Percentiles rank a stretch among this genome's conserved stretches.
Evolutionary conservation across 2,329 filamentous ascomycete species (phyloP).

Genomic region (Aureobasidium zeae): DNA sequence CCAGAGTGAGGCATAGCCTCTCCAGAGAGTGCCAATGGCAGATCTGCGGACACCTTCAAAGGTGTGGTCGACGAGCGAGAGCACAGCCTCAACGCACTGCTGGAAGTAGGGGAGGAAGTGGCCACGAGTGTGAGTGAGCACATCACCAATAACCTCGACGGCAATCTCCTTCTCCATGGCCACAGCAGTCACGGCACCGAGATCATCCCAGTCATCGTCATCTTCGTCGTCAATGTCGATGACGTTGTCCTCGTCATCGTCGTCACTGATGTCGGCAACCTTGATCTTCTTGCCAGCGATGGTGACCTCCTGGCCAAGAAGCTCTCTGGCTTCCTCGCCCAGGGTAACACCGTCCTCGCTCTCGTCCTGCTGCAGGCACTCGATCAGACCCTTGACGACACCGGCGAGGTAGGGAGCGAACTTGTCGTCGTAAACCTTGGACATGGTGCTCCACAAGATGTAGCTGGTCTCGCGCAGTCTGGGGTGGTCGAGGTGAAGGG

Average conservation of each 20-base stretch:
- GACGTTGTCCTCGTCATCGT: slow-evolving; percentile 50
- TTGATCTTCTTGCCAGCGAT: slow-evolving; percentile 80
- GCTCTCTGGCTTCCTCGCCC: slow-evolving; percentile 62
- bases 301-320: slow-evolving; percentile 66
- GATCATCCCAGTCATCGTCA: slow-evolving; percentile 75
- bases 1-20: slow-evolving; percentile 85
- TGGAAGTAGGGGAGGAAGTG: slow-evolving; percentile 78
- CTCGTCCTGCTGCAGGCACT: slow-evolving; percentile 83
- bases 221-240: slow-evolving; percentile 61
- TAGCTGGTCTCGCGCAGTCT: slow-evolving; percentile 92
- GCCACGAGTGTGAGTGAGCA: slow-evolving; percentile 76
- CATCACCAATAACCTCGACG: slow-evolving; percentile 85
- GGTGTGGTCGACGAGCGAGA: slow-evolving; percentile 73
- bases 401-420: slow-evolving; percentile 70
- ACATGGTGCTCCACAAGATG: slow-evolving; percentile 89
- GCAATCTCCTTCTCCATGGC: slow-evolving; percentile 97
- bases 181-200: slow-evolving; percentile 76
- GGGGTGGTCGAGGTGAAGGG: slow-evolving; percentile 76
- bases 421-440: slow-evolving; percentile 83
- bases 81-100: slow-evolving; percentile 72
- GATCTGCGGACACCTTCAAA: slow-evolving; percentile 94
- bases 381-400: slow-evolving; percentile 70
- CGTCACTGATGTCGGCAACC: slow-evolving; percentile 56
- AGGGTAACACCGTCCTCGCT: slow-evolving; percentile 68
- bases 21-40: slow-evolving; percentile 83